Evolutionary conservation across 1,139 yeast species (phyloP).

Genomic region (Yarrowia galli): DNA sequence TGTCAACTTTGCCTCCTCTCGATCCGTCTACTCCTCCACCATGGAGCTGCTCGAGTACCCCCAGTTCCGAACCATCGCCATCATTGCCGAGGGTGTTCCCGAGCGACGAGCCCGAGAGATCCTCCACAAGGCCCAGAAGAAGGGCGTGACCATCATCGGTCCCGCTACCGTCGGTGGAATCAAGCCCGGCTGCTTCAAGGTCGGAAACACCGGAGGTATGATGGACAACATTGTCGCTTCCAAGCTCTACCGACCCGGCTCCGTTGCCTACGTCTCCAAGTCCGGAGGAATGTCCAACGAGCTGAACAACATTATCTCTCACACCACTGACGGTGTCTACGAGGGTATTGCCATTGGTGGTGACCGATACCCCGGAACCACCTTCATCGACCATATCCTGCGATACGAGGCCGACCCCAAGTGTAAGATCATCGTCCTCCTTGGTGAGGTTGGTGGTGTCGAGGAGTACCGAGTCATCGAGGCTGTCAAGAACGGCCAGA

Average conservation of each 20-base stretch:
- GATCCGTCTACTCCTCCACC: slow-evolving; percentile 58
- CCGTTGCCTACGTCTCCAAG: slow-evolving; percentile 59
- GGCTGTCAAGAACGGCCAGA: slow-evolving; percentile 55
- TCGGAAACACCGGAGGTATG: slow-evolving; percentile 61
- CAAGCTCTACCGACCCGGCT: slow-evolving; percentile 58
- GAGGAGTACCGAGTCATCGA: slow-evolving; percentile 59
- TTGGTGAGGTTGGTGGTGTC: slow-evolving; percentile 59
- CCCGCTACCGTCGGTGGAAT: slow-evolving; percentile 60
- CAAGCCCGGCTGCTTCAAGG: slow-evolving; percentile 60
- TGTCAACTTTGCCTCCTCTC: slow-evolving; percentile 58
- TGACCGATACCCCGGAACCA: slow-evolving; percentile 59
- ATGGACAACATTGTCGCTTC: slow-evolving; percentile 60
- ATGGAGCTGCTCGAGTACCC: slow-evolving; percentile 58
- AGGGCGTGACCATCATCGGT: slow-evolving; percentile 58
- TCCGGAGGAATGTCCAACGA: slow-evolving; percentile 60
- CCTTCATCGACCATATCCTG: slow-evolving; percentile 57
- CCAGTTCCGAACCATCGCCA: slow-evolving; percentile 57
- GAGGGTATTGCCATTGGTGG: slow-evolving; percentile 60
- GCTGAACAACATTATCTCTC: slow-evolving; percentile 57
- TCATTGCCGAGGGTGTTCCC: slow-evolving; percentile 59
- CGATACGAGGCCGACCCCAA: slow-evolving; percentile 57
- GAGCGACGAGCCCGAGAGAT: slow-evolving; percentile 60
- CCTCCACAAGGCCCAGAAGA: slow-evolving; percentile 54
- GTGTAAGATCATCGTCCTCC: slow-evolving; percentile 56
- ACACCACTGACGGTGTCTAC: slow-evolving; percentile 57